Evolutionary conservation across 345 rosid species (phyloP).

Genomic region (Citrus maxima): DNA sequence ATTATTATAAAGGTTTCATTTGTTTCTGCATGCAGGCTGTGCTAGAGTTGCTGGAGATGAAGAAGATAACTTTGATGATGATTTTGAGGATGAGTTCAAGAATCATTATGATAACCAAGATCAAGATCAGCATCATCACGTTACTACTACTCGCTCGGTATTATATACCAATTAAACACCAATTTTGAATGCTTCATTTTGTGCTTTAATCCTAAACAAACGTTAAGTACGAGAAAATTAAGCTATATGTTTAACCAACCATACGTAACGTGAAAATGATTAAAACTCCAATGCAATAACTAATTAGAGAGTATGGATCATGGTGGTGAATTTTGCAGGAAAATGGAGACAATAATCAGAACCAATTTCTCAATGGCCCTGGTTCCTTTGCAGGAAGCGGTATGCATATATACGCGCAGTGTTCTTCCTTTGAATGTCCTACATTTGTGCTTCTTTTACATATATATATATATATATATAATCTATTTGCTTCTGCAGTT

Average conservation of each 20-base stretch:
- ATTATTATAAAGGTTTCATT: neutral
- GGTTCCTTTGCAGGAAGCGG: constrained; percentile 79
- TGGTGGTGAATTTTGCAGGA: constrained; percentile 45
- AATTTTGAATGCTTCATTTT: neutral
- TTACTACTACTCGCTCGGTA: constrained; percentile 36
- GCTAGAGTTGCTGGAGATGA: constrained; percentile 70
- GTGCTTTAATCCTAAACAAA: neutral
- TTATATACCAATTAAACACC: neutral
- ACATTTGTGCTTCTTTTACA: neutral
- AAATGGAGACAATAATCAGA: constrained; percentile 52
- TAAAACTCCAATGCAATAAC: neutral
- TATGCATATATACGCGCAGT: constrained; percentile 19
- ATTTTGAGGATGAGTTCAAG: constrained; percentile 65
- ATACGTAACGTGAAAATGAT: neutral
- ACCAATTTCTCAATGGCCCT: constrained; percentile 46
- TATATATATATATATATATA: neutral
- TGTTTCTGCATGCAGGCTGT: constrained; percentile 46
- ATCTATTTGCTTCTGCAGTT: constrained; percentile 26
- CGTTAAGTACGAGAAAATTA: too few species aligned
- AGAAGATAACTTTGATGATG: constrained; percentile 52
- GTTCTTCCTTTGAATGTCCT: neutral
- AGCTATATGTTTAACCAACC: too few species aligned
- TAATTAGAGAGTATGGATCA: neutral
- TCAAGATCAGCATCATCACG: constrained; percentile 26
- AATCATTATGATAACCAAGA: constrained; percentile 33